Evolutionary conservation across 768 basidiomycete species (phyloP).

Genomic region (Dacryopinax spathularia): DNA sequence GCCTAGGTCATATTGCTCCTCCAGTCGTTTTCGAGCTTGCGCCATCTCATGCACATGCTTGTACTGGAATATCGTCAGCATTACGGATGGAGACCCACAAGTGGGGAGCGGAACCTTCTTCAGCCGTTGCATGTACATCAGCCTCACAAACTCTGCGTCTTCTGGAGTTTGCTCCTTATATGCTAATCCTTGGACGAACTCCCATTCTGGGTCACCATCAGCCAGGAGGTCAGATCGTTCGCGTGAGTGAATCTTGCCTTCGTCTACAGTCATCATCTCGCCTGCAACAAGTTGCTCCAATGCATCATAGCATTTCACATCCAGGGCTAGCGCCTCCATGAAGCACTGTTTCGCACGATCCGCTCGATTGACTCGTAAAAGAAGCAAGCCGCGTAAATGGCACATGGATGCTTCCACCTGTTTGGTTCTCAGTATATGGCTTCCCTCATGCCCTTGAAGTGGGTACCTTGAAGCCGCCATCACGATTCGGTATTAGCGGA

Average conservation of each 20-base stretch:
- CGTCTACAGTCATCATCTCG: slow-evolving; percentile 91
- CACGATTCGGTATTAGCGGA: slow-evolving; percentile 59
- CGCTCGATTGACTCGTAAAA: slow-evolving; percentile 83
- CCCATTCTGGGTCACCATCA: slow-evolving; percentile 94
- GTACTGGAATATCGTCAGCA: slow-evolving; percentile 29
- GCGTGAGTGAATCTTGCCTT: slow-evolving; percentile 43
- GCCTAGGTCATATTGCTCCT: slow-evolving; percentile 66
- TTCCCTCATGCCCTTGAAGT: background rate
- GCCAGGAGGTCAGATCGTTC: background rate
- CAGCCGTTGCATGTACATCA: slow-evolving; percentile 83
- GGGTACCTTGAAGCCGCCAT: slow-evolving; percentile 86
- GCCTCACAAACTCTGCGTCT: slow-evolving; percentile 79
- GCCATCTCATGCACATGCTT: slow-evolving; percentile 73
- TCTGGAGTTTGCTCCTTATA: slow-evolving; percentile 73
- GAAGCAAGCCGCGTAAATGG: slow-evolving; percentile 79
- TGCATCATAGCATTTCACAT: slow-evolving; percentile 94
- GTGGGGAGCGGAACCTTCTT: slow-evolving; percentile 41
- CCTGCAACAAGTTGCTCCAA: slow-evolving; percentile 81
- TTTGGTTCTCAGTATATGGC: background rate
- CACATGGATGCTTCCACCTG: slow-evolving; percentile 98
- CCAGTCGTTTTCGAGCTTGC: slow-evolving; percentile 59
- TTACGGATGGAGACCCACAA: background rate
- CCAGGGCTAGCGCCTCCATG: slow-evolving; percentile 85
- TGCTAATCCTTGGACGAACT: slow-evolving; percentile 73
- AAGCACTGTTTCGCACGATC: slow-evolving; percentile 89